Percentiles rank a stretch among this genome's conserved stretches.
Evolutionary conservation across 2,329 filamentous ascomycete genomes (phyloP).

Genomic region (Trichoderma afroharzianum): DNA sequence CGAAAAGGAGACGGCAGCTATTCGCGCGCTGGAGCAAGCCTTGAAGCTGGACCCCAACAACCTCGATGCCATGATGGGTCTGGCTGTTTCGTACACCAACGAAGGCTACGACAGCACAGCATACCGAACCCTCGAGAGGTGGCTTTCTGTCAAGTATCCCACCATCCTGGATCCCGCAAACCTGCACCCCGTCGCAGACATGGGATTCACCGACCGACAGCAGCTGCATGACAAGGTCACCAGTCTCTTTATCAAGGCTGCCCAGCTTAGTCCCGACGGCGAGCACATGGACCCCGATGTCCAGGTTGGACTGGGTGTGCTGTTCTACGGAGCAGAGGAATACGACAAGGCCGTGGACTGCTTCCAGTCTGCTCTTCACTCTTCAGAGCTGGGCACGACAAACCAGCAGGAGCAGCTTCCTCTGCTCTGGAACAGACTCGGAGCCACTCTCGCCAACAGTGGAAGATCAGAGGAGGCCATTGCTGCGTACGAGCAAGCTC

Average conservation of each 20-base stretch:
- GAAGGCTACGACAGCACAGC: conserved; percentile 97
- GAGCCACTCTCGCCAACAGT: conserved; percentile 91
- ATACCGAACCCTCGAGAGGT: conserved; percentile 92
- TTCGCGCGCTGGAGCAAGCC: conserved; percentile 87
- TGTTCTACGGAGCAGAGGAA: conserved; percentile 97
- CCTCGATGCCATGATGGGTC: conserved; percentile 84
- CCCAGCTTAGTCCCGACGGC: conserved; percentile 85
- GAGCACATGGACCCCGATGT: conserved; percentile 98
- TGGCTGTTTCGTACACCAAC: conserved; percentile 97
- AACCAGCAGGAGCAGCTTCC: conserved; percentile 87
- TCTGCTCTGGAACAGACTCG: conserved; percentile 94
- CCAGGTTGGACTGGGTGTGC: conserved; percentile 90
- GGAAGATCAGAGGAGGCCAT: conserved; percentile 94
- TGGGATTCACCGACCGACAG: conserved; percentile 92
- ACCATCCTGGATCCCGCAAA: conserved; percentile 69
- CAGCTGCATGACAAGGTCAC: conserved; percentile 88
- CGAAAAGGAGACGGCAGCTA: conserved; percentile 95
- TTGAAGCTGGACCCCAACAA: conserved; percentile 85
- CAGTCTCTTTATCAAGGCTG: conserved; percentile 84
- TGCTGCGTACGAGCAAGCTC: conserved; percentile 88
- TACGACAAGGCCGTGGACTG: conserved; percentile 99
- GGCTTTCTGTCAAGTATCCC: conserved; percentile 94
- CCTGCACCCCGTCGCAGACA: conserved; percentile 71
- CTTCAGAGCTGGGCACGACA: conserved; percentile 74
- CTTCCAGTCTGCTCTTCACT: conserved; percentile 87